phyloP scores from a whole-genome alignment of 257 asterid genomes.

The Ocimum tenuiflorum region DNA sequence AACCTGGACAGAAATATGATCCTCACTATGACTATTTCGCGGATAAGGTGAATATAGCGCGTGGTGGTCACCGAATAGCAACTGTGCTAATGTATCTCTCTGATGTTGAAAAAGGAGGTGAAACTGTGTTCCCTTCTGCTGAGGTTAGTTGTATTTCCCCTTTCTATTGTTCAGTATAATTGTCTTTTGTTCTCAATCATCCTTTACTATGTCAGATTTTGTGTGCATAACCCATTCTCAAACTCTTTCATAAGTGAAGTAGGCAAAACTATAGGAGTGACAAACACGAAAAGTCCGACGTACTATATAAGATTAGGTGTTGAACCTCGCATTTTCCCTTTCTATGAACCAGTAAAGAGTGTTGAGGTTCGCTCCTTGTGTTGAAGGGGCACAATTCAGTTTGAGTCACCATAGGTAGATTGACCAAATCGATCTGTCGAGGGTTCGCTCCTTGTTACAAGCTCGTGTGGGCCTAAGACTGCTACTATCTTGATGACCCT shows the following conservation, averaged over 20 bases:
- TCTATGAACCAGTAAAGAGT: too few relatives aligned
- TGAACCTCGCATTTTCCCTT: too few relatives aligned
- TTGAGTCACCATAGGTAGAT: too few relatives aligned
- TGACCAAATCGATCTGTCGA: too few relatives aligned
- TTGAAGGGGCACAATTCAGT: too few relatives aligned
- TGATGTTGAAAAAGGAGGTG: conserved; percentile 92
- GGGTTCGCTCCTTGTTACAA: too few relatives aligned
- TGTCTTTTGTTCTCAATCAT: background rate
- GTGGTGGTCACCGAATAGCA: conserved; percentile 92
- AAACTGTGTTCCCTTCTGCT: conserved; percentile 88
- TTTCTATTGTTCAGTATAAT: background rate
- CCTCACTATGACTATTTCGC: conserved; percentile 77
- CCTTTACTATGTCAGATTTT: background rate
- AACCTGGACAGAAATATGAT: conserved; percentile 90
- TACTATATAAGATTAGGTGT: too few relatives aligned
- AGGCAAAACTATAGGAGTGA: too few relatives aligned
- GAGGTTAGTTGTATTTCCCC: conserved; percentile 55
- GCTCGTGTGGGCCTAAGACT: too few relatives aligned
- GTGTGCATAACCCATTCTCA: background rate
- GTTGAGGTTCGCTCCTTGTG: too few relatives aligned
- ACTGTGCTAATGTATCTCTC: conserved; percentile 90
- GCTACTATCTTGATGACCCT: too few relatives aligned
- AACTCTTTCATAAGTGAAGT: background rate
- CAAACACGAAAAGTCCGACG: too few relatives aligned
- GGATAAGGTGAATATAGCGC: conserved; percentile 73